Evolutionary conservation across 345 rosid species (phyloP), one percentile per base, ranked within the genome.

Genomic region (Capsella bursapastoris): DNA sequence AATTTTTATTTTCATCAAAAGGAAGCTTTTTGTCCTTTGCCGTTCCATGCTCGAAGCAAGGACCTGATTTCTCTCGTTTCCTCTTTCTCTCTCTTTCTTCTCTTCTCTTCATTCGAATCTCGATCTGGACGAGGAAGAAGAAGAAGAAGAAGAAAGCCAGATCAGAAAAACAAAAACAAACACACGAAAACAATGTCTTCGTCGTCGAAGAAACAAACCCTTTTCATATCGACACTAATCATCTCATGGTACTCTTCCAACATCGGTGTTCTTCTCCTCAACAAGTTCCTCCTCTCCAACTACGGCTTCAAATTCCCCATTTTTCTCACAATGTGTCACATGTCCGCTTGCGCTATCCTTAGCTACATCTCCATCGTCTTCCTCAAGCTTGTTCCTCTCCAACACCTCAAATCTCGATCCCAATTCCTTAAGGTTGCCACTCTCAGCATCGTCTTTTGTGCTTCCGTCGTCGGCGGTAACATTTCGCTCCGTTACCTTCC

Each of bases 271-370:
- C 87, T 94, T 66, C 89, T 94, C 61, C 87, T 94, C 22, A 94
- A 94, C 95, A 94, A 94, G 79, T 91, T 59, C 82, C 64, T 94
- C 51, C 94, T 93, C 77, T 91, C 98, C 25, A 94, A 88, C 69
- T 91, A 93, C 79, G 94, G 96, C n/a, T 91, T 93, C 88, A 87
- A 79, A 40, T 91, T 87, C 81, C 96, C 98, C 11, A 89, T 93
- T 66, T 93, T 93, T 75, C 93, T 93, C 77, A 93, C 98, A 75
- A 88, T 89, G 91, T 94, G 98, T 72, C 97, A 91, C 78, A 94
- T 94, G 96, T 73, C 95, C 38, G 97, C 98, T 64, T 94, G 96
- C 43, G 90, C 96, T 5, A 59, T 91, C 72, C 84, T 88, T 57
- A 91, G 96, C 74, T 94, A 94, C 86, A n/a, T 90, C 70, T 94